Evolutionary conservation across 2,329 filamentous ascomycete species (phyloP).

Genomic region (Rugonectria rugulosa): DNA sequence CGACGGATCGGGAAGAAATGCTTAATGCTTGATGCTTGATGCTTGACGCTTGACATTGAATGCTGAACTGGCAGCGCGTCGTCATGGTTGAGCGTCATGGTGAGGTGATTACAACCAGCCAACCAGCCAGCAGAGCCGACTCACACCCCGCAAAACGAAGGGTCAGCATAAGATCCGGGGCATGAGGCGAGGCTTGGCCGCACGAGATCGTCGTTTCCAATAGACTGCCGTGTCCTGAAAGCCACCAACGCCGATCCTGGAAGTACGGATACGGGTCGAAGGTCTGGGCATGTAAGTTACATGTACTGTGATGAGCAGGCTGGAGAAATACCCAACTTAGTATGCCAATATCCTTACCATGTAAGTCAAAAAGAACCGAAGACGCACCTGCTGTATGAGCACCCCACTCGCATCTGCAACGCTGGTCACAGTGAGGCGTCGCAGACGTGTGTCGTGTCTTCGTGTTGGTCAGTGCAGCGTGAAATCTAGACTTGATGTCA

Average conservation of each 20-base stretch:
- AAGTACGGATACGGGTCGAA: no score
- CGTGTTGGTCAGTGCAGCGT: slow-evolving; percentile 18
- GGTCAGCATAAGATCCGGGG: slow-evolving; percentile 8
- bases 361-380: not conserved
- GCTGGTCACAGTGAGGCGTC: slow-evolving; percentile 13
- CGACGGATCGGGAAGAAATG: slow-evolving; percentile 4
- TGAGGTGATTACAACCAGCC: not conserved
- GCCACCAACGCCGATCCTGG: slow-evolving; percentile 12
- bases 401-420: slow-evolving; percentile 6
- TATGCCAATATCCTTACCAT: not conserved
- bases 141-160: slow-evolving; percentile 17
- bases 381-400: not conserved
- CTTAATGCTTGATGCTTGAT: not conserved
- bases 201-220: slow-evolving; percentile 13
- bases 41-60: slow-evolving; percentile 11
- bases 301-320: not conserved
- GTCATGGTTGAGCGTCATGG: not conserved
- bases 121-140: slow-evolving; percentile 5
- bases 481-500: slow-evolving; percentile 1
- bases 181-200: slow-evolving; percentile 13
- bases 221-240: slow-evolving; percentile 1
- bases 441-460: slow-evolving; percentile 16
- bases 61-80: slow-evolving; percentile 6
- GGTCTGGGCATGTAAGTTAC: no score
- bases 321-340: not conserved